Conservation (phyloP, 768 basidiomycete species). For the Tricholoma hemisulphureum region DNA sequence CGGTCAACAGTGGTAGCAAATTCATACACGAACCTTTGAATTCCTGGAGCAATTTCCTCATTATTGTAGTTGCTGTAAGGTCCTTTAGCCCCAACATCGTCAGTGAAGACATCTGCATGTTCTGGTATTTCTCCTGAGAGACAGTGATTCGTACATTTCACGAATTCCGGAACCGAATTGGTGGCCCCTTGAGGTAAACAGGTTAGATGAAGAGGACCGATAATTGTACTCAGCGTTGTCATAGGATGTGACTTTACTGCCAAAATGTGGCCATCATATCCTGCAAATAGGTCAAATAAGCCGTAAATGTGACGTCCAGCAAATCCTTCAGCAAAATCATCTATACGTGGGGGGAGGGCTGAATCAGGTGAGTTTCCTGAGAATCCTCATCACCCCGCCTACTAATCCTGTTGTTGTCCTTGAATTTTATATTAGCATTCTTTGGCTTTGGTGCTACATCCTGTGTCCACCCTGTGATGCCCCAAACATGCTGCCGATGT, state of each 20-base stretch:
- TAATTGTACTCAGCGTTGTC: slow-evolving; percentile 29
- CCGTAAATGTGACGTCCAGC: slow-evolving; percentile 23
- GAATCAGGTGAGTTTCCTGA: too few relatives aligned
- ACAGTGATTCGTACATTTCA: slow-evolving; percentile 17
- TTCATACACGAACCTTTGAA: slow-evolving; percentile 29
- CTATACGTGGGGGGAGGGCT: slow-evolving; percentile 12
- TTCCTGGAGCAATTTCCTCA: slow-evolving; percentile 17
- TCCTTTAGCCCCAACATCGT: slow-evolving; percentile 18
- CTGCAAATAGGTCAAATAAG: slow-evolving; percentile 28
- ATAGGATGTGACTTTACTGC: slow-evolving; percentile 25
- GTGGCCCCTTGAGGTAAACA: slow-evolving; percentile 34
- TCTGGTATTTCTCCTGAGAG: slow-evolving; percentile 13
- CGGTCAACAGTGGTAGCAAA: slow-evolving; percentile 21
- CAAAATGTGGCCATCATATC: slow-evolving; percentile 31
- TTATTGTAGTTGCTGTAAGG: slow-evolving; percentile 16
- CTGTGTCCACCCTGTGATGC: too few relatives aligned
- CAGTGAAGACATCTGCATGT: slow-evolving; percentile 17
- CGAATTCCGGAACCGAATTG: slow-evolving; percentile 35
- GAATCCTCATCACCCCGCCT: too few relatives aligned
- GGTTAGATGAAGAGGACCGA: slow-evolving; percentile 20
- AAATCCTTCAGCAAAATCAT: slow-evolving; percentile 26
- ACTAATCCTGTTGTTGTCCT: too few relatives aligned
- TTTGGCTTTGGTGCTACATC: too few relatives aligned
- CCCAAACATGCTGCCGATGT: too few relatives aligned
- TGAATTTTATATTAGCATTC: too few relatives aligned